Evolutionary conservation across 176 grass and related monocot species (phyloP), one percentile per base, ranked within the genome.

Genomic region (Musa itinerans): DNA sequence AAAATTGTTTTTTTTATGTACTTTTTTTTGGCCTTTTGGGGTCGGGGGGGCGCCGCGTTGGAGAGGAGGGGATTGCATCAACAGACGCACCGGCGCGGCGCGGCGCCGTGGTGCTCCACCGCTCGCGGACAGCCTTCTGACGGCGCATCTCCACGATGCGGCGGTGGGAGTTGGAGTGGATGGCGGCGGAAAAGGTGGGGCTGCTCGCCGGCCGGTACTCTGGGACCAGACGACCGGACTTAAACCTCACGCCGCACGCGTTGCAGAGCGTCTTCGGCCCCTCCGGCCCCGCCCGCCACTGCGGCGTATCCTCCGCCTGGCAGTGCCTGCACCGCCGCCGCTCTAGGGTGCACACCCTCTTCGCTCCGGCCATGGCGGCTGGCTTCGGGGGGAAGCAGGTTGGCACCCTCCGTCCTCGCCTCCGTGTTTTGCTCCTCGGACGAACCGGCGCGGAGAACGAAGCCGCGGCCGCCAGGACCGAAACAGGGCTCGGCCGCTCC

Each of bases 231-330:
- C 24, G 81, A 6, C 57, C 23, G 11, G 53, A 55, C 57, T 77
- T 80, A 77, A 66, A 78, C 9, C 85, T 58, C 57, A 91, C 78
- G 52, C 85, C 89, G 23, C 89, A 91, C 0, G 89, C 89, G 24
- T 91, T 91, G 83, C 89, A 91, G 2, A 91, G 89, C 16, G 89
- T 91, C 23, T 83, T 83, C 0, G 63, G 80, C 0, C 89, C 89
- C 1, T 68, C 49, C 16, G 89, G 85, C 0, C 89, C 89, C 1
- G 74, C 54, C 3, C 89, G 85, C 89, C 89, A 91, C 13, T 91
- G 89, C 57, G 89, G 89, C n/a, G 89, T 91, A 14, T 78, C 52
- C 58, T 65, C 12, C 25, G 64, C 43, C 27, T 11, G 2, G 74
- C 89, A 91, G 72, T 83, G 89, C 55, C 43, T 53, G 74, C 89